Evolutionary conservation across 257 asterid genomes (phyloP).

Genomic region (Solanum paucissectum): DNA sequence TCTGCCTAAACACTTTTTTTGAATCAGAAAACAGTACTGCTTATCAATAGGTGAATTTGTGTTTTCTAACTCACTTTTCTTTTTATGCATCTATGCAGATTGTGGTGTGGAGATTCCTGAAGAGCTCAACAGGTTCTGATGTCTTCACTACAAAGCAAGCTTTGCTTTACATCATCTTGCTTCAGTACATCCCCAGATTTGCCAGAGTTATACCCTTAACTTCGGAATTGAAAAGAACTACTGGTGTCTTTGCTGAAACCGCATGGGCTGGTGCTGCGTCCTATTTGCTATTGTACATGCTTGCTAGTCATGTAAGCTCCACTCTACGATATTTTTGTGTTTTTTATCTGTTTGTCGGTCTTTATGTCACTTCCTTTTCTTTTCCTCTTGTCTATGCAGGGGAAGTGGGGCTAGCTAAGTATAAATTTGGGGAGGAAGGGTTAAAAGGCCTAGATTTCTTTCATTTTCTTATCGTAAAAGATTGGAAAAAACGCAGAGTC

Average conservation of each 20-base stretch:
- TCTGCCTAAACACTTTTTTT: background rate
- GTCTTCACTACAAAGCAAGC: slow-evolving; percentile 84
- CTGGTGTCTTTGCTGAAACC: slow-evolving; percentile 99
- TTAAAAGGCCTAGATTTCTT: background rate
- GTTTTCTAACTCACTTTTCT: background rate
- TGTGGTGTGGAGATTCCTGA: slow-evolving; percentile 87
- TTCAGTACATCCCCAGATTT: slow-evolving; percentile 84
- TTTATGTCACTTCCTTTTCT: background rate
- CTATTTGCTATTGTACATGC: slow-evolving; percentile 92
- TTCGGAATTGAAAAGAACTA: slow-evolving; percentile 87
- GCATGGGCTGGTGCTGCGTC: slow-evolving; percentile 99
- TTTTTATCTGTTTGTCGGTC: background rate
- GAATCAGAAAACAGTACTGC: background rate
- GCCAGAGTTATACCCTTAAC: slow-evolving; percentile 66
- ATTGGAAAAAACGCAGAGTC: background rate
- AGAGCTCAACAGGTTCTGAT: slow-evolving; percentile 84
- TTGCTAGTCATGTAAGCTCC: slow-evolving; percentile 91
- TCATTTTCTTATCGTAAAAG: background rate
- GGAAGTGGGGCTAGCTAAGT: background rate
- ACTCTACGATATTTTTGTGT: background rate
- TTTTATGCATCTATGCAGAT: slow-evolving; percentile 41
- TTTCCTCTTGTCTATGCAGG: background rate
- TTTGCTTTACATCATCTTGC: slow-evolving; percentile 59
- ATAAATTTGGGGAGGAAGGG: background rate
- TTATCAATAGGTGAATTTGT: background rate